Conservation (phyloP, 371 early-diverging fungal genomes). For the Apophysomyces variabilis region DNA sequence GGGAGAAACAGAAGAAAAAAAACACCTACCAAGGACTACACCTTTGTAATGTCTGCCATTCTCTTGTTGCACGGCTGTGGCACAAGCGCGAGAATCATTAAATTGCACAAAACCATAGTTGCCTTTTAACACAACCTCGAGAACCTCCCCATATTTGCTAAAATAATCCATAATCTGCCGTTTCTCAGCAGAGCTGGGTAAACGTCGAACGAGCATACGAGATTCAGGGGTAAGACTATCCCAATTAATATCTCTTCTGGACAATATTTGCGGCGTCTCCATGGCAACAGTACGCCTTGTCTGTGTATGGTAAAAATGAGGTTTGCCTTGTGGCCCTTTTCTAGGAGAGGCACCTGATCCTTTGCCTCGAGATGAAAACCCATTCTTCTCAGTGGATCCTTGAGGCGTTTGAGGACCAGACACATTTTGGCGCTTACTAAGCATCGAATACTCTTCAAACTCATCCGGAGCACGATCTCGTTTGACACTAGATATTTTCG, state of each 20-base stretch:
- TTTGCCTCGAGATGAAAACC: constrained; percentile 1
- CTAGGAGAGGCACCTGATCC: constrained; percentile 1
- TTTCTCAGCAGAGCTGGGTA: constrained; percentile 38
- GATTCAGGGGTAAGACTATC: constrained; percentile 41
- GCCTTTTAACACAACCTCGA: constrained; percentile 44
- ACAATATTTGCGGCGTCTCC: constrained; percentile 24
- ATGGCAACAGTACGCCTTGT: constrained; percentile 17
- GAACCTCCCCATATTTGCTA: constrained; percentile 51
- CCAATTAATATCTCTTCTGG: constrained; percentile 35
- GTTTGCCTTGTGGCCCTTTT: constrained; percentile 13
- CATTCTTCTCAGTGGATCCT: constrained; percentile 3
- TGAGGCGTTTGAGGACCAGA: constrained; percentile 12
- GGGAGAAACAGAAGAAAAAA: neutral
- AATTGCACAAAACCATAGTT: constrained; percentile 52
- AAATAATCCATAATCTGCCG: constrained; percentile 45
- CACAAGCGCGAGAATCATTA: constrained; percentile 40
- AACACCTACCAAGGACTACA: constrained; percentile 41
- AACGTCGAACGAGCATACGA: constrained; percentile 46
- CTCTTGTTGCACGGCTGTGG: constrained; percentile 43
- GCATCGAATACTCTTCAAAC: constrained; percentile 55
- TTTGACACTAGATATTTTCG: constrained; percentile 16
- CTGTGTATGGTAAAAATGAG: constrained; percentile 11
- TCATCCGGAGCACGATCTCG: constrained; percentile 40
- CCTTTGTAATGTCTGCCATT: constrained; percentile 46
- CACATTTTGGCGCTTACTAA: constrained; percentile 35